Conservation (phyloP, 2,329 filamentous ascomycete species). For the Aureobasidium mangrovei region DNA sequence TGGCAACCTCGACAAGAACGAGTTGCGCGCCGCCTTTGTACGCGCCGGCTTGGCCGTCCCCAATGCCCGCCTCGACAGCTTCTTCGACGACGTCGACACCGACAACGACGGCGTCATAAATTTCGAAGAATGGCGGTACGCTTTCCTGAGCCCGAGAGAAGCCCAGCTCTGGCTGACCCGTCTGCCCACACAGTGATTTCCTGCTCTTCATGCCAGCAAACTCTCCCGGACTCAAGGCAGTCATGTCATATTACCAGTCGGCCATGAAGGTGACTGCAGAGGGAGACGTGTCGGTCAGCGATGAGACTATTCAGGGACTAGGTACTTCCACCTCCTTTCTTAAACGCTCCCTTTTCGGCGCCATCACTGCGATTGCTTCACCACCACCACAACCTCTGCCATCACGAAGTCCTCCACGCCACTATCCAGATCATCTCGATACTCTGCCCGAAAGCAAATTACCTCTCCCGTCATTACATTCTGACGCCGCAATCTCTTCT, state of each 20-base stretch:
- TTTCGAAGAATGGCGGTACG: conserved; percentile 93
- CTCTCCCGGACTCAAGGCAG: conserved; percentile 64
- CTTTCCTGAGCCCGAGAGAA: not conserved
- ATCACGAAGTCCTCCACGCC: conserved; percentile 48
- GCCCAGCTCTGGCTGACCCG: not conserved
- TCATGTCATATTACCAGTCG: conserved; percentile 84
- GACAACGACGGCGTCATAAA: conserved; percentile 81
- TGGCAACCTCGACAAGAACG: conserved; percentile 77
- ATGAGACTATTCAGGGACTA: conserved; percentile 85
- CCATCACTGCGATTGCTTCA: conserved; percentile 59
- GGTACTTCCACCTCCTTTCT: conserved; percentile 63
- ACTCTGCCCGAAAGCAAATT: conserved; percentile 38
- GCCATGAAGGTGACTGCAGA: conserved; percentile 85
- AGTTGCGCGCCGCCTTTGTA: conserved; percentile 70
- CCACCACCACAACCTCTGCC: conserved; percentile 39
- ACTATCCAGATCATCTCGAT: conserved; percentile 43
- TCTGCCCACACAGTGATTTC: conserved; percentile 59
- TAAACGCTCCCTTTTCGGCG: conserved; percentile 66
- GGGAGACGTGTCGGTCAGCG: conserved; percentile 86
- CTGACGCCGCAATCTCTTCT: conserved; percentile 3
- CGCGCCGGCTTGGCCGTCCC: conserved; percentile 72
- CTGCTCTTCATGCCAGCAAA: conserved; percentile 74
- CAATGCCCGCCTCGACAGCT: conserved; percentile 65
- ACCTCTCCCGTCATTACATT: conserved; percentile 10
- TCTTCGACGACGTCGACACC: conserved; percentile 82